Evolutionary conservation across 441 rosid genomes (phyloP).

Genomic region (Biscutella laevigata): DNA sequence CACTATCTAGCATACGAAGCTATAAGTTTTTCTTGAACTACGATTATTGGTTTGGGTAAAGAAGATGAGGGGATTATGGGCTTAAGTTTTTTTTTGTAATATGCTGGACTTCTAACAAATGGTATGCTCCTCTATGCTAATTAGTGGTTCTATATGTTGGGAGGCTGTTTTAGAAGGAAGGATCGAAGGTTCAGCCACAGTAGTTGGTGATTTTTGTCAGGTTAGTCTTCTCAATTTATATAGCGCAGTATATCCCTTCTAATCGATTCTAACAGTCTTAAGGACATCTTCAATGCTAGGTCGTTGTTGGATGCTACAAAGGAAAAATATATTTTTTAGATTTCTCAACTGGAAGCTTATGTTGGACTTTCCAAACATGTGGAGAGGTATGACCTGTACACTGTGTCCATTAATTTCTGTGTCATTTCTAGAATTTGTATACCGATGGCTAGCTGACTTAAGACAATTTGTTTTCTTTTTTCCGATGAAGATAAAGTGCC

Average conservation of each 20-base stretch:
- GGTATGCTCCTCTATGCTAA: constrained; percentile 14
- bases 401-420: background rate
- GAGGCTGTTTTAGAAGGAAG: constrained; percentile 66
- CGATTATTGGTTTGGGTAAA: background rate
- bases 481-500: constrained; percentile 73
- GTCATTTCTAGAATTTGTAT: constrained; percentile 3
- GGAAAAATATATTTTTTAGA: constrained; percentile 80
- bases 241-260: constrained; percentile 19
- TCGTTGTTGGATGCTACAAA: constrained; percentile 82
- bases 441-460: constrained; percentile 9
- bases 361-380: constrained; percentile 77
- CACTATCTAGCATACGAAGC: constrained; percentile 3
- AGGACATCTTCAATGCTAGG: constrained; percentile 34
- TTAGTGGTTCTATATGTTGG: constrained; percentile 80
- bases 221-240: constrained; percentile 31
- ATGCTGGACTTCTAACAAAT: constrained; percentile 16
- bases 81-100: background rate
- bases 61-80: background rate
- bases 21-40: background rate
- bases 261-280: background rate
- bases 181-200: constrained; percentile 76
- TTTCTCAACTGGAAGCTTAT: constrained; percentile 47
- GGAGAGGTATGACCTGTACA: constrained; percentile 54
- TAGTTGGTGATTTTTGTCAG: constrained; percentile 73
- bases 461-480: constrained; percentile 17